Evolutionary conservation across 1,284 basidiomycete genomes (phyloP), one percentile per base, ranked within the genome.

Genomic region (Trametes versicolor): DNA sequence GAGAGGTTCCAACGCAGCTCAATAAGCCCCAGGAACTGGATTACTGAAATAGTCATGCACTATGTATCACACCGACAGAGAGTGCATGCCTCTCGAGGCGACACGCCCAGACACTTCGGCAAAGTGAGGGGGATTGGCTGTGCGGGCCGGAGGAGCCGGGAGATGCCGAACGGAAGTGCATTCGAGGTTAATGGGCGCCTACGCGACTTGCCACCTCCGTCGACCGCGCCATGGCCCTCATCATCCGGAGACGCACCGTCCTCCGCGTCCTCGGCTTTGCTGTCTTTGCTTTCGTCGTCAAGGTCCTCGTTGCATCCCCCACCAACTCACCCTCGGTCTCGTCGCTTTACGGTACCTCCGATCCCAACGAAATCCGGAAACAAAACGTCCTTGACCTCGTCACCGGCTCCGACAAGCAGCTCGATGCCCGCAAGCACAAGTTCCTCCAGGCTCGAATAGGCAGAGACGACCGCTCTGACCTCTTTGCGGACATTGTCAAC

Each of bases 401-500:
- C 36, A 90, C 94, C 0, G 83, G 93, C 21, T 83, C 90, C n/a
- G 94, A 95, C 77, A 93, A 91, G 74, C 85, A 85, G 15, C 85
- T 98, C 39, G 96, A 98, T 82, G 90, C 94, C 9, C 91, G 94
- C 67, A 91, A 90, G 68, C 89, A 96, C 79, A 87, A 88, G 21
- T 98, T 96, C 74, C 77, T 98, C 43, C 97, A 98, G 80, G 85
- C 87, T 1, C 86, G 96, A 36, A 87, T 93, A 79, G 95, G 95
- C 0, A 82, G 95, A 68, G 95, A 97, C 73, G 89, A 95, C 70
- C 81, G 88, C 45, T 85, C 87, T 0, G 96, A 97, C 74, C 81
- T 98, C 62, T 88, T 98, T 70, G 86, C 88, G 62, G 82, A 87
- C 65, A 82, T 94, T 57, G 88, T 98, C 60, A 78, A 81, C 55